Evolutionary conservation across 371 early-diverging fungal genomes (phyloP).

Genomic region (Mucor lusitanicus): DNA sequence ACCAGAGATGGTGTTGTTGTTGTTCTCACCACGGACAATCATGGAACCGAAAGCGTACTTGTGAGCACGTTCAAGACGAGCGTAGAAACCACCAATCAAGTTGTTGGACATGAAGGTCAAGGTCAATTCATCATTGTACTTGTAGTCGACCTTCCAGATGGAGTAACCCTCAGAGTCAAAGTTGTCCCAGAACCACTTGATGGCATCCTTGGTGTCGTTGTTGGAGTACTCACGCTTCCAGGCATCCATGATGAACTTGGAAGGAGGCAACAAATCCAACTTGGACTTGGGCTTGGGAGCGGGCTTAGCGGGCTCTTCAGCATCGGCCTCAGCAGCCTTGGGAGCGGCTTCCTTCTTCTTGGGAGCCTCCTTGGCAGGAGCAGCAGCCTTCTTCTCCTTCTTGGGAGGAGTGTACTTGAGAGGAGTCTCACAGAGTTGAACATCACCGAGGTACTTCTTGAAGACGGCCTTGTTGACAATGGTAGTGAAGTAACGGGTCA

Average conservation of each 20-base stretch:
- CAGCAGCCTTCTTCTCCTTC: slow-evolving; percentile 65
- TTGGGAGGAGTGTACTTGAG: slow-evolving; percentile 43
- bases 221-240: slow-evolving; percentile 98
- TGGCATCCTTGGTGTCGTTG: slow-evolving; percentile 88
- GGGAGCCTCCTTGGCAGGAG: slow-evolving; percentile 52
- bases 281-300: slow-evolving; percentile 92
- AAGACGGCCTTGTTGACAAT: slow-evolving; percentile 75
- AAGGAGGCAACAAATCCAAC: slow-evolving; percentile 86
- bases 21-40: slow-evolving; percentile 84
- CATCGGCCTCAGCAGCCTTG: slow-evolving; percentile 54
- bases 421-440: slow-evolving; percentile 40
- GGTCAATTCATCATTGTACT: slow-evolving; percentile 91
- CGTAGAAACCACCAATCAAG: slow-evolving; percentile 92
- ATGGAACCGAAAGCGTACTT: slow-evolving; percentile 95
- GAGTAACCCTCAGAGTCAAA: slow-evolving; percentile 87
- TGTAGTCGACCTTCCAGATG: slow-evolving; percentile 89
- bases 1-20: slow-evolving; percentile 90
- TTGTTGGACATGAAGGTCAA: slow-evolving; percentile 88
- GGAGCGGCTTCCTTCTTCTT: slow-evolving; percentile 62
- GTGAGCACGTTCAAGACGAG: slow-evolving; percentile 90
- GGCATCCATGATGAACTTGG: slow-evolving; percentile 81
- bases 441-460: slow-evolving; percentile 75
- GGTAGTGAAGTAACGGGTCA: slow-evolving; percentile 88
- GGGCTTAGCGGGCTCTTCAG: slow-evolving; percentile 60
- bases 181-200: slow-evolving; percentile 95